Conservation (phyloP, 2,329 filamentous ascomycete genomes). For the Pleochaeta shiraiana region DNA sequence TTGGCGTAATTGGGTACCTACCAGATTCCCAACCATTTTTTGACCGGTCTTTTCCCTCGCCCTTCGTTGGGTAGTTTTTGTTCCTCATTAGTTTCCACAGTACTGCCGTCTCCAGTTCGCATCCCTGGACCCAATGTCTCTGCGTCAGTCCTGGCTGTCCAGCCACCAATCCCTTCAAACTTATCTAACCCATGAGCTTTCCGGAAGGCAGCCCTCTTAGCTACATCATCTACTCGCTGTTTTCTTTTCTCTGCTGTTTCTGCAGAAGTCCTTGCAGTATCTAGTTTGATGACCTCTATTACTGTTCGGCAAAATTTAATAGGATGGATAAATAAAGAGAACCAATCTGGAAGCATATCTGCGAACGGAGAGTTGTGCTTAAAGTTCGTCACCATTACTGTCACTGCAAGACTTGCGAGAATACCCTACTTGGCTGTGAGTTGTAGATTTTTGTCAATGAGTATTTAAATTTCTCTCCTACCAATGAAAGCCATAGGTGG, state of each 20-base stretch:
- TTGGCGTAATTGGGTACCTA: no score
- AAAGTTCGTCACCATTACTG: slow-evolving; percentile 62
- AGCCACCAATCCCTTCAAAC: slow-evolving; percentile 30
- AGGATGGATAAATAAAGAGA: slow-evolving; percentile 47
- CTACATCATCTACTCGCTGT: slow-evolving; percentile 59
- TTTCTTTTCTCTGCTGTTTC: slow-evolving; percentile 50
- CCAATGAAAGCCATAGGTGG: slow-evolving; percentile 68
- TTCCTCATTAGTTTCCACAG: slow-evolving; percentile 10
- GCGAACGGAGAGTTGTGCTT: slow-evolving; percentile 55
- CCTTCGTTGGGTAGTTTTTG: slow-evolving; percentile 17
- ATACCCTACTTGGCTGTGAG: slow-evolving; percentile 10
- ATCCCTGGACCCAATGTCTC: slow-evolving; percentile 16
- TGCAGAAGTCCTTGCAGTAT: slow-evolving; percentile 47
- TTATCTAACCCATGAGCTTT: slow-evolving; percentile 65
- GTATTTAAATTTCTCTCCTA: slow-evolving; percentile 22
- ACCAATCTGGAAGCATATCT: slow-evolving; percentile 52
- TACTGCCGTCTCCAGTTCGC: background rate
- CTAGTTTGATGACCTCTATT: slow-evolving; percentile 52
- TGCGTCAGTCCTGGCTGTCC: slow-evolving; percentile 21
- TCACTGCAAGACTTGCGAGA: slow-evolving; percentile 35
- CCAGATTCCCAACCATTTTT: slow-evolving; percentile 77
- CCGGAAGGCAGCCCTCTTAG: slow-evolving; percentile 69
- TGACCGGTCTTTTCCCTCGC: slow-evolving; percentile 31
- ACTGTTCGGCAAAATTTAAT: slow-evolving; percentile 41
- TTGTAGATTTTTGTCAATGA: background rate